A percentile compares a stretch with the other conserved stretches of the same genome.
phyloP scores from a whole-genome alignment of 2,329 filamentous ascomycete genomes.

The Penicillium occitanis region DNA sequence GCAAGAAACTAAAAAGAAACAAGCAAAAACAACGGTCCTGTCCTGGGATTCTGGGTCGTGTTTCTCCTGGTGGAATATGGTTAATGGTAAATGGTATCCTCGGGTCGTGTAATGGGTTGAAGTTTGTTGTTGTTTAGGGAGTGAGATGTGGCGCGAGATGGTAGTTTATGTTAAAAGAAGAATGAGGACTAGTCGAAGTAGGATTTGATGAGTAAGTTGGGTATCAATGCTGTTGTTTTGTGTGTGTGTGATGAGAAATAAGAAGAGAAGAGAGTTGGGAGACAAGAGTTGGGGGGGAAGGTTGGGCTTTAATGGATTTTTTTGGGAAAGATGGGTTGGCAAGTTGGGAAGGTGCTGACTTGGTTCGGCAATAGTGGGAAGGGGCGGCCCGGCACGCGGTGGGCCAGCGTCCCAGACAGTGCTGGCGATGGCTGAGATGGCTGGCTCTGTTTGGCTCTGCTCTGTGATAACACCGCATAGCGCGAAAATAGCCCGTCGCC shows the following conservation, averaged over 20 bases:
- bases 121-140: background rate
- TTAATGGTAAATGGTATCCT: conserved; percentile 19
- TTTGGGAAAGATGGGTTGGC: background rate
- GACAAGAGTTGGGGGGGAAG: conserved; percentile 13
- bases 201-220: conserved; percentile 1
- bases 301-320: conserved; percentile 22
- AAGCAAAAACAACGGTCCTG: conserved; percentile 29
- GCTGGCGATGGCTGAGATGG: conserved; percentile 16
- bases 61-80: conserved; percentile 2
- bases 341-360: conserved; percentile 3
- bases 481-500: background rate
- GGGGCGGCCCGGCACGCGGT: conserved; percentile 22
- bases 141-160: background rate
- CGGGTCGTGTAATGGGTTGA: conserved; percentile 12
- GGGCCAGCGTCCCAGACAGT: conserved; percentile 17
- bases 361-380: conserved; percentile 12
- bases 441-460: background rate
- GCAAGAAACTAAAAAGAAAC: conserved; percentile 26
- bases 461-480: conserved; percentile 8
- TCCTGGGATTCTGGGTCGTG: conserved; percentile 22
- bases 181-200: conserved; percentile 1
- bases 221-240: conserved; percentile 12
- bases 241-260: background rate
- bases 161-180: background rate
- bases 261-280: conserved; percentile 17